Evolutionary conservation across 2,329 filamentous ascomycete species (phyloP).

Genomic region (Penicillium sp.): DNA sequence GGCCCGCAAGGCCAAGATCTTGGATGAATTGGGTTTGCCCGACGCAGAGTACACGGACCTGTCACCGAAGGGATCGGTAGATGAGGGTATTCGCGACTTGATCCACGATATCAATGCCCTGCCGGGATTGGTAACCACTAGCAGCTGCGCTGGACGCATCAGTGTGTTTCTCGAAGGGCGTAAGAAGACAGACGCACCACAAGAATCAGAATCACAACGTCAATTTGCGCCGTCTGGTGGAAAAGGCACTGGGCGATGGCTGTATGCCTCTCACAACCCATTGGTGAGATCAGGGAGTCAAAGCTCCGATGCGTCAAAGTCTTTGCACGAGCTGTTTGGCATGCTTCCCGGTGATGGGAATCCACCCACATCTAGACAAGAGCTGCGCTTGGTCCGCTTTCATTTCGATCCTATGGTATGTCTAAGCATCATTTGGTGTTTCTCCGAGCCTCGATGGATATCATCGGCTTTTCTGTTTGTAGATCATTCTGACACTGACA

Average conservation of each 20-base stretch:
- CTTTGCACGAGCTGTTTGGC: conserved; percentile 39
- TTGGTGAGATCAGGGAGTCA: conserved; percentile 37
- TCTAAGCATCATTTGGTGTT: conserved; percentile 3
- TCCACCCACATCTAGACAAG: conserved; percentile 42
- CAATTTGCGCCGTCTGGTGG: conserved; percentile 62
- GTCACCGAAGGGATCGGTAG: conserved; percentile 83
- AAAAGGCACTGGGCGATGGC: conserved; percentile 78
- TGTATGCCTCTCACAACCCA: conserved; percentile 81
- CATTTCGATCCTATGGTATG: conserved; percentile 94
- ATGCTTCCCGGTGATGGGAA: conserved; percentile 34
- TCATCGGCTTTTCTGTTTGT: too few species aligned
- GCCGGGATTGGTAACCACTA: conserved; percentile 78
- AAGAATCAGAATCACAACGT: conserved; percentile 13
- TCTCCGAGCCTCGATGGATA: too few species aligned
- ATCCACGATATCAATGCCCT: conserved; percentile 71
- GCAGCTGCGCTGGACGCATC: conserved; percentile 82
- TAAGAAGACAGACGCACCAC: conserved; percentile 38
- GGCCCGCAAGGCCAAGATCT: conserved; percentile 64
- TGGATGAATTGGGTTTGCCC: conserved; percentile 63
- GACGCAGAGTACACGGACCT: conserved; percentile 69
- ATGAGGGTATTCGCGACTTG: conserved; percentile 68
- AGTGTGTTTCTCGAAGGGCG: conserved; percentile 82
- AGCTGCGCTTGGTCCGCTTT: conserved; percentile 60
- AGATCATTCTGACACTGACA: conserved; percentile 16
- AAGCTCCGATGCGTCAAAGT: conserved; percentile 26